These are phyloP conservation scores for Calonectria hawksworthii DNA, from an alignment of 2,329 filamentous ascomycete species.

Conservation along the genomic window DNA sequence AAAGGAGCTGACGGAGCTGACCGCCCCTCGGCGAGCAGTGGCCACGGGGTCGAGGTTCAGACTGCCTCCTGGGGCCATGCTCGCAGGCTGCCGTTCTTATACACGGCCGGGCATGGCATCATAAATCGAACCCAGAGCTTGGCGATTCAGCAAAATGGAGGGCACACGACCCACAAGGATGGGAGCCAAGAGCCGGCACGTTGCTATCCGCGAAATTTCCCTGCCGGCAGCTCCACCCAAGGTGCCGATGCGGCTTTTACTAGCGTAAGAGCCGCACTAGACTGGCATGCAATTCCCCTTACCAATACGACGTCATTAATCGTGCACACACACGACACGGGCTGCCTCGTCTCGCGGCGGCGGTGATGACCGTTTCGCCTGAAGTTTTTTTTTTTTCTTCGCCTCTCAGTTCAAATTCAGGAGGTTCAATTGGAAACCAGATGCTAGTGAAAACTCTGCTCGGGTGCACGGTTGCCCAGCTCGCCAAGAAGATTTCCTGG, in stretches of 20 bases:
- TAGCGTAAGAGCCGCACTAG: conserved; percentile 27
- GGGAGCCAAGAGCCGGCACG: conserved; percentile 9
- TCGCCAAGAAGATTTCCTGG: neutral
- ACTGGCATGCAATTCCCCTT: conserved; percentile 7
- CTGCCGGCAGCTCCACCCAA: neutral
- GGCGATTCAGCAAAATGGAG: conserved; percentile 1
- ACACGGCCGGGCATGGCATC: neutral
- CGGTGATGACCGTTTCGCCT: neutral
- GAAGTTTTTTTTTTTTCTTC: neutral
- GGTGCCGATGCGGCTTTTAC: conserved; percentile 14
- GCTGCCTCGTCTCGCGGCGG: neutral
- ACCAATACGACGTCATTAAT: conserved; percentile 19
- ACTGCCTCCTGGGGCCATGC: neutral
- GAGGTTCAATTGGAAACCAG: neutral
- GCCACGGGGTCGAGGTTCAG: neutral
- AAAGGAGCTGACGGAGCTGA: conserved; percentile 4
- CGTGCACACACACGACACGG: neutral
- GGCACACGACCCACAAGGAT: neutral
- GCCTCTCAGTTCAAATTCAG: neutral
- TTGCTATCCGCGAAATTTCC: neutral
- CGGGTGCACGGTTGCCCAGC: neutral
- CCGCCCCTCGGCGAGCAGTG: neutral
- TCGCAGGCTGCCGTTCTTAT: neutral
- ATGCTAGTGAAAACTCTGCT: neutral
- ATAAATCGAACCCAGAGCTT: conserved; percentile 5